Conservation (phyloP, 2,329 filamentous ascomycete species). For the Ceratocystis papillata region DNA sequence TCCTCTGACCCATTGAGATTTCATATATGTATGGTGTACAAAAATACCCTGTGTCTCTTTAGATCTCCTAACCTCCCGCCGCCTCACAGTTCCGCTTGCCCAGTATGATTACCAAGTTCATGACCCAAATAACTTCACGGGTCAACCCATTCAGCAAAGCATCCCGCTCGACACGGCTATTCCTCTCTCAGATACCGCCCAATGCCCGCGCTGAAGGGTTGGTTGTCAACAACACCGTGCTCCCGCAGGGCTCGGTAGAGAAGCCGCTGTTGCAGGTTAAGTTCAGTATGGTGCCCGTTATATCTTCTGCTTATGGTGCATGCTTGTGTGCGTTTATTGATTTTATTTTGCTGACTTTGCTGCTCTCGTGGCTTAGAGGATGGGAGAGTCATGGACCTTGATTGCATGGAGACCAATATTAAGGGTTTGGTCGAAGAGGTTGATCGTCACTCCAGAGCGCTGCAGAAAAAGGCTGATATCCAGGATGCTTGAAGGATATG, state of each 20-base stretch:
- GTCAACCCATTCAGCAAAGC: slow-evolving; percentile 85
- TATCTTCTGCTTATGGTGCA: not conserved
- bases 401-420: slow-evolving; percentile 71
- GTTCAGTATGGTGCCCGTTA: slow-evolving; percentile 56
- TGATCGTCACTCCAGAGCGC: slow-evolving; percentile 71
- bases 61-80: not conserved
- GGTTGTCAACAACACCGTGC: slow-evolving; percentile 64
- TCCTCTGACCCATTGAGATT: not conserved
- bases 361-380: slow-evolving; percentile 53
- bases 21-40: no score
- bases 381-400: slow-evolving; percentile 77
- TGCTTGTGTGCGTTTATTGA: not conserved
- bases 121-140: slow-evolving; percentile 71
- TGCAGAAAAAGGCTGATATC: slow-evolving; percentile 77
- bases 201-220: slow-evolving; percentile 63
- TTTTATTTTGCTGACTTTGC: not conserved
- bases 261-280: slow-evolving; percentile 62
- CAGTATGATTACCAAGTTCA: slow-evolving; percentile 73
- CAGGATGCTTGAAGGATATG: slow-evolving; percentile 34
- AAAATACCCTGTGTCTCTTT: not conserved
- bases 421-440: slow-evolving; percentile 80
- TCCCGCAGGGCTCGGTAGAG: slow-evolving; percentile 59
- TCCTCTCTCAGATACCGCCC: slow-evolving; percentile 75
- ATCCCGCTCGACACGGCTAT: slow-evolving; percentile 74
- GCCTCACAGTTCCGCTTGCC: slow-evolving; percentile 15